Evolutionary conservation across 257 asterid species (phyloP), one percentile per base, ranked within the genome.

Genomic region (Haberlea rhodopensis): DNA sequence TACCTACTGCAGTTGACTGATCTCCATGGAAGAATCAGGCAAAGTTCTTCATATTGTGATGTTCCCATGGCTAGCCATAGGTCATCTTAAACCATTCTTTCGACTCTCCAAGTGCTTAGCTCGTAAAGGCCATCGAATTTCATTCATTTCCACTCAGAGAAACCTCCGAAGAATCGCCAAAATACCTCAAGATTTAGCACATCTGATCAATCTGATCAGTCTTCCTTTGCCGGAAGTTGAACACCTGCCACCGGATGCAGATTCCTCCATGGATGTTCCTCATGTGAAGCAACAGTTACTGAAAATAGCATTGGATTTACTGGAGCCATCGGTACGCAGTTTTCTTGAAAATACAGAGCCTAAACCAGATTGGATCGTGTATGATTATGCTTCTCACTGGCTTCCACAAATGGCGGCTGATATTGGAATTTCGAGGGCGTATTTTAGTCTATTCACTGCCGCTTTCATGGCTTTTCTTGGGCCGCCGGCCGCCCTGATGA

Each of bases 11-110:
- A 29, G 9, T 34, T 1, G 2, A 9, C 16, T 0, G 45, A 51
- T 64, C 68, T 55, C 77, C 72, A 89, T 84, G 88, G 88, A 80
- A 71, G 79, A 70, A 31, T 26, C 61, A 31, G 57, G 48, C 70
- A 74, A 70, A 27, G 29, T 6, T 31, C 90, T 91, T 52, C 96
- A 91, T 73, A 69, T 88, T 45, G 95, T 88, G 54, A 75, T 91
- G 94, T 84, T 91, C 60, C 98, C 98, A 72, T 88, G 96, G 98
- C 75, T 91, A 37, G 96, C 96, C 73, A 79, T 86, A 73, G 96
- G 98, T 60, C 98, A 91, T 66, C 80, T 91, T 28, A 79, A 78
- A 57, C 98, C 98, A 16, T 91, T 88, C 67, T 68, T 80, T 32
- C 63, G 71, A 32, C 78, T 91, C 20, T 84, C 95, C 15, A 78